Evolutionary conservation across 148 eudicot genomes (phyloP), one percentile per base, ranked within the genome.

Genomic region (Camellia sinensis): DNA sequence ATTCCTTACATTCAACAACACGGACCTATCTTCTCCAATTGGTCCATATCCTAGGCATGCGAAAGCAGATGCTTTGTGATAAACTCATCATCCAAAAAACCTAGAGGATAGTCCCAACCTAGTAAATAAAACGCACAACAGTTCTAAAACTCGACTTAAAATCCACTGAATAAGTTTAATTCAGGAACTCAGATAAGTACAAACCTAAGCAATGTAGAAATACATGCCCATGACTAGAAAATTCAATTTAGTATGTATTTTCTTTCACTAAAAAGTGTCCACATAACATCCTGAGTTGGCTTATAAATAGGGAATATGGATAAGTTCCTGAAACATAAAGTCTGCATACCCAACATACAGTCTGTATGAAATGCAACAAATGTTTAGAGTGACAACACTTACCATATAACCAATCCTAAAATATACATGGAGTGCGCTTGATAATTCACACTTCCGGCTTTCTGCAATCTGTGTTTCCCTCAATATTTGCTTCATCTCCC

Each of bases 321-420:
- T 43, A 68, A 44, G 37, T 70, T 18, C 48, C 29, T n/a, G 53
- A 15, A 45, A 19, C 73, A 68, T 17, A 41, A 0, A 48, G 46
- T 70, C 37, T 46, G 73, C 7, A 7, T 8, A 69, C 53, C 22
- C 29, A 44, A 70, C 53, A 70, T 15, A 68, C 29, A 70, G 56
- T 71, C 21, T 21, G 15, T 1, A 14, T 21, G 62, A 17, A 74
- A 72, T 41, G 57, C 5, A 70, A 18, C 21, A 29, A 17, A 44
- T 57, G 10, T 67, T 61, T 13, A 41, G 69, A 56, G 48, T 63
- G 59, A 71, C 6, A 64, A 71, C 53, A 68, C 79, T 88, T 92
- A 97, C 99, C 94, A 79, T 92, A 97, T 78, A 97, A 84, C 99
- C 99, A 97, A 61, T 94, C 98, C 87, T 94, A 68, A 97, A 94